phyloP scores from a whole-genome alignment of 352 stramenopile genomes.

The Poterioochromonas sp. region DNA sequence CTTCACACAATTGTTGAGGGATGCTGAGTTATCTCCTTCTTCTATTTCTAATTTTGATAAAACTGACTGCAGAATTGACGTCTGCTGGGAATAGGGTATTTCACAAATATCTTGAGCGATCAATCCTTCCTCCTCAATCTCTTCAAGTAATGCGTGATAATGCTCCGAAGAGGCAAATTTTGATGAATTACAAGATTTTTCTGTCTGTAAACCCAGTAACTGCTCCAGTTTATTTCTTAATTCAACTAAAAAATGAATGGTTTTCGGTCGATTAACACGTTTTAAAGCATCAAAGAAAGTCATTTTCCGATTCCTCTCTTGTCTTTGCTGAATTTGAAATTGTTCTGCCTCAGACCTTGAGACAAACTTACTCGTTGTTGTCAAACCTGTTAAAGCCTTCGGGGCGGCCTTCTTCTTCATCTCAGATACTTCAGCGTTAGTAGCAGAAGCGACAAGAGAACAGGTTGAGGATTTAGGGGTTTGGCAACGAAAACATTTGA shows the following conservation, averaged over 20 bases:
- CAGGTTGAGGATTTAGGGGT: not conserved
- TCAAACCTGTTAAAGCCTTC: not conserved
- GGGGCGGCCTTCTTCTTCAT: not conserved
- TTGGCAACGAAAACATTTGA: slow-evolving; percentile 8
- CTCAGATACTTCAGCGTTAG: not conserved
- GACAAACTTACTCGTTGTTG: not conserved
- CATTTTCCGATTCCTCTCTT: not conserved
- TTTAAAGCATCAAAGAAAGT: slow-evolving; percentile 11
- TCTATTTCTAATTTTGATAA: not conserved
- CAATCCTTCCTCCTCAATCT: too few species aligned
- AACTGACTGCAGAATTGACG: too few species aligned
- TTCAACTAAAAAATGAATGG: not conserved
- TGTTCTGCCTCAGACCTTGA: not conserved
- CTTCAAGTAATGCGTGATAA: too few species aligned
- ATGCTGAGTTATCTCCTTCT: not conserved
- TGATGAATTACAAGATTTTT: too few species aligned
- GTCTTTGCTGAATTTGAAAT: not conserved
- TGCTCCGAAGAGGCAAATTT: too few species aligned
- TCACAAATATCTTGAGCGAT: too few species aligned
- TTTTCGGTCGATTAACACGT: not conserved
- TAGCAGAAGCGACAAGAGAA: not conserved
- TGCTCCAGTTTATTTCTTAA: not conserved
- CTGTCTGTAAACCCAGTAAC: not conserved
- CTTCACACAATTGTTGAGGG: too few species aligned
- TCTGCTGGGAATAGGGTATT: too few species aligned